A percentile compares a stretch with the other conserved stretches of the same genome.
These are phyloP conservation scores for Silene latifolia DNA, from an alignment of 148 eudicot species.

Conservation along the genomic window DNA sequence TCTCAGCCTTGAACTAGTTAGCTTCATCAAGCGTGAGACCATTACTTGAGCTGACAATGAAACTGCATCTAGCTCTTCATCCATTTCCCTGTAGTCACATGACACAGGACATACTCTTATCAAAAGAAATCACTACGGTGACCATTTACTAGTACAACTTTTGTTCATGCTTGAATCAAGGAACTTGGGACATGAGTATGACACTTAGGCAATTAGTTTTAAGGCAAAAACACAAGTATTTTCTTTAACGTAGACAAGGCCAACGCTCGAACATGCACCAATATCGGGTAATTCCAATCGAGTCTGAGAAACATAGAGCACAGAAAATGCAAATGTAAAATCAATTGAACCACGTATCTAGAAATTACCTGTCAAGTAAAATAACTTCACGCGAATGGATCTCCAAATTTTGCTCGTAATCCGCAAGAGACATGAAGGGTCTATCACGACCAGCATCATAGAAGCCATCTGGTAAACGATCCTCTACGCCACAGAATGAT, in stretches of 20 bases:
- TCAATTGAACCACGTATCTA: not conserved
- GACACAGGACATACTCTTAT: not conserved
- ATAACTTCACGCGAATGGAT: slow-evolving; percentile 84
- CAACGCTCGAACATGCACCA: too few relatives aligned
- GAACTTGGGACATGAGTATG: not conserved
- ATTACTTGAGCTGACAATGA: slow-evolving; percentile 62
- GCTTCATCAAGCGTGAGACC: slow-evolving; percentile 54
- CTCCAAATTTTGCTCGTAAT: slow-evolving; percentile 57
- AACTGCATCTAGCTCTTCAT: slow-evolving; percentile 75
- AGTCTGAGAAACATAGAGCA: not conserved
- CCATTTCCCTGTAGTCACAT: slow-evolving; percentile 46
- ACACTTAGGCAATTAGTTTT: not conserved
- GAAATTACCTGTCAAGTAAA: slow-evolving; percentile 70
- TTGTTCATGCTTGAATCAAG: not conserved
- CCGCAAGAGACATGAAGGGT: slow-evolving; percentile 70
- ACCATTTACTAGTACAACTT: not conserved
- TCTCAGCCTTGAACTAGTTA: slow-evolving; percentile 39
- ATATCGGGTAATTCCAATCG: not conserved
- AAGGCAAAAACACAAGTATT: not conserved
- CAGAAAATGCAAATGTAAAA: not conserved
- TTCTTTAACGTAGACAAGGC: too few relatives aligned
- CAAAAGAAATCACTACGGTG: not conserved
- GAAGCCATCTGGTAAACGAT: slow-evolving; percentile 83
- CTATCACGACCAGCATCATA: slow-evolving; percentile 99
- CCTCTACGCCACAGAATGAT: slow-evolving; percentile 81